Evolutionary conservation across 192 early-diverging fungal species (phyloP).

Genomic region (Coemansia sp.): DNA sequence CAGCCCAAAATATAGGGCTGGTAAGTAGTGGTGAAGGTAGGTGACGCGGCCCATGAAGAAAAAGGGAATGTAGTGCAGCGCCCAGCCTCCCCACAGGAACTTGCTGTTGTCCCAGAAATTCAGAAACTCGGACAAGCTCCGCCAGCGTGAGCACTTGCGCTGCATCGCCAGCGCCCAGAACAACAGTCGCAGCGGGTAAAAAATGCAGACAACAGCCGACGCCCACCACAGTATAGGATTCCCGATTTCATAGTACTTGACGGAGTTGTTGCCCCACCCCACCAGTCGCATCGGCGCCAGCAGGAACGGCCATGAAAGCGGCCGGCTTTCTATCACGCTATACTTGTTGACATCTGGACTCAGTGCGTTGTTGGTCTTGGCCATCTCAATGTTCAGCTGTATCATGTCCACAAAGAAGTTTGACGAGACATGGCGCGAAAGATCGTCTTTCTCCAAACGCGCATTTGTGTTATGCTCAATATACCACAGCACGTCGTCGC

Average conservation of each 20-base stretch:
- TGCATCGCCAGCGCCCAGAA: slow-evolving; percentile 19
- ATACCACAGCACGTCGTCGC: slow-evolving; percentile 61
- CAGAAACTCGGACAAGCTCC: slow-evolving; percentile 40
- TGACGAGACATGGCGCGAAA: slow-evolving; percentile 33
- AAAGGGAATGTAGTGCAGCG: slow-evolving; percentile 88
- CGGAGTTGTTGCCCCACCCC: slow-evolving; percentile 71
- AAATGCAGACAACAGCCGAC: slow-evolving; percentile 47
- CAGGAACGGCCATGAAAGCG: slow-evolving; percentile 87
- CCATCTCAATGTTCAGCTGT: slow-evolving; percentile 54
- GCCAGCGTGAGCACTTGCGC: slow-evolving; percentile 33
- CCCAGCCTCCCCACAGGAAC: slow-evolving; percentile 83
- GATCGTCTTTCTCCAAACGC: slow-evolving; percentile 42
- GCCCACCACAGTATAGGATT: slow-evolving; percentile 90
- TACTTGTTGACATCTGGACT: slow-evolving; percentile 56
- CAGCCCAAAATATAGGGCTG: slow-evolving; percentile 78
- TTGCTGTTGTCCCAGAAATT: slow-evolving; percentile 64
- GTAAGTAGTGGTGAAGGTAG: slow-evolving; percentile 96
- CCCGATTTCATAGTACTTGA: slow-evolving; percentile 88
- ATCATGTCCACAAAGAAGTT: slow-evolving; percentile 43
- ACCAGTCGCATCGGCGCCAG: slow-evolving; percentile 81
- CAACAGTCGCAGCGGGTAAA: slow-evolving; percentile 37
- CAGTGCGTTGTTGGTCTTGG: slow-evolving; percentile 52
- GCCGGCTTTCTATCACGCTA: slow-evolving; percentile 58
- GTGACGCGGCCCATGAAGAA: slow-evolving; percentile 88
- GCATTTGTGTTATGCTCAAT: slow-evolving; percentile 41